Evolutionary conservation across 2,329 filamentous ascomycete species (phyloP).

Genomic region (Trichoderma afroharzianum): DNA sequence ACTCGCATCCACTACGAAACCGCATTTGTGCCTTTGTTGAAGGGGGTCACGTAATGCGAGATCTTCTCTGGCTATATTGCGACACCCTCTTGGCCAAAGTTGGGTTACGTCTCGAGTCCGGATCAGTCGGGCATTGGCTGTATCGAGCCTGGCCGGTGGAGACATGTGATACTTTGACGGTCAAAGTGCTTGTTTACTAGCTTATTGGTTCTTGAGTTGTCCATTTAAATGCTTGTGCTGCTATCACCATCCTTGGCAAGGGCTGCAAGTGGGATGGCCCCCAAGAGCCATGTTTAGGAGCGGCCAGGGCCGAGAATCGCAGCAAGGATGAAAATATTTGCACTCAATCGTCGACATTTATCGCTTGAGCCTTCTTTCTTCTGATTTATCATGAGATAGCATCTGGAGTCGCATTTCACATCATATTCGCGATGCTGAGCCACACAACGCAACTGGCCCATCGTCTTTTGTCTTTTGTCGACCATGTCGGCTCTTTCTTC

Average conservation of each 20-base stretch:
- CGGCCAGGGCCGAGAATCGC: not conserved
- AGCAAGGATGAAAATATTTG: not conserved
- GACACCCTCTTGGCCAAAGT: not conserved
- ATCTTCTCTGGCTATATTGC: not conserved
- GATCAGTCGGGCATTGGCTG: not conserved
- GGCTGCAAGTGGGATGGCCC: not conserved
- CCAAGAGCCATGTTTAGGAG: not conserved
- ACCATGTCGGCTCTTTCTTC: not conserved
- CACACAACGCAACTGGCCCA: not conserved
- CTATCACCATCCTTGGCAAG: not conserved
- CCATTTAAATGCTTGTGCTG: not conserved
- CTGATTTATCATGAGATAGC: not conserved
- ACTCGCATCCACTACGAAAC: not conserved
- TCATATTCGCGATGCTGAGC: not conserved
- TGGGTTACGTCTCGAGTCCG: not conserved
- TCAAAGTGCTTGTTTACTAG: not conserved
- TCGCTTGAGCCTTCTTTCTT: not conserved
- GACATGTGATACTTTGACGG: not conserved
- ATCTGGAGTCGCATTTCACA: not conserved
- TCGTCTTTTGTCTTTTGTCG: not conserved
- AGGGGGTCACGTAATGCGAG: not conserved
- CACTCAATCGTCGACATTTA: not conserved
- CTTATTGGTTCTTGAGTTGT: not conserved
- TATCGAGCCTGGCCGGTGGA: not conserved
- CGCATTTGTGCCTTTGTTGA: not conserved